Evolutionary conservation across 164 flowering plant species (phyloP), one percentile per base, ranked within the genome.

Genomic region (Protea cynaroides): DNA sequence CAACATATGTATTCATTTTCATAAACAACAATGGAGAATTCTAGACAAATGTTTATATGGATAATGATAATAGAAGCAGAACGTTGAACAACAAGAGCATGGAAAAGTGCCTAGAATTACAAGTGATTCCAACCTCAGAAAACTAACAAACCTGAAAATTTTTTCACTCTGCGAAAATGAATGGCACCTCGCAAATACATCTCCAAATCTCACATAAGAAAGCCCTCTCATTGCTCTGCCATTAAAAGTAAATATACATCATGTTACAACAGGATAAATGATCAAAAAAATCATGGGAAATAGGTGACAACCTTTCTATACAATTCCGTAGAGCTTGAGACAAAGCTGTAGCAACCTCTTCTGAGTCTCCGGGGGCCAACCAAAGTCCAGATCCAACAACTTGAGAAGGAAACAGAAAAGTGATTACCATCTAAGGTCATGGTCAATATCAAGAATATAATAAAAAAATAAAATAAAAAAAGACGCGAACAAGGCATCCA

Each of bases 301-400:
- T 51, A 56, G n/a, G 59, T 21, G 56, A 55, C 38, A 52, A 94
- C 99, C 95, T 94, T 75, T 91, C 97, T 50, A 94, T 82, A 64
- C 94, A 66, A 80, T 89, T 91, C 69, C 91, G 78, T 54, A 94
- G 67, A 65, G 97, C 90, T 76, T 94, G 99, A 65, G 97, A 89
- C 55, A 94, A 69, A 75, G 99, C 99, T 74, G 80, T 74, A 34
- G 93, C 88, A 77, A 91, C 87, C 75, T 94, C 99, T 81, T 91
- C 97, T 7, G 97, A 94, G 68, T 91, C 96, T 56, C 99, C 99
- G 72, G 99, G 99, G 69, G 99, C 88, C 69, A 83, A 69, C 99
- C 99, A 94, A 37, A 85, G 69, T 71, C 99, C 99, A 78, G 87
- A 80, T 64, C 86, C 86, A 77, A 86, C 85, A 78, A 88, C 99